Evolutionary conservation across 2,329 filamentous ascomycete genomes (phyloP), one percentile per base, ranked within the genome.

Genomic region (Lomentospora prolificans): DNA sequence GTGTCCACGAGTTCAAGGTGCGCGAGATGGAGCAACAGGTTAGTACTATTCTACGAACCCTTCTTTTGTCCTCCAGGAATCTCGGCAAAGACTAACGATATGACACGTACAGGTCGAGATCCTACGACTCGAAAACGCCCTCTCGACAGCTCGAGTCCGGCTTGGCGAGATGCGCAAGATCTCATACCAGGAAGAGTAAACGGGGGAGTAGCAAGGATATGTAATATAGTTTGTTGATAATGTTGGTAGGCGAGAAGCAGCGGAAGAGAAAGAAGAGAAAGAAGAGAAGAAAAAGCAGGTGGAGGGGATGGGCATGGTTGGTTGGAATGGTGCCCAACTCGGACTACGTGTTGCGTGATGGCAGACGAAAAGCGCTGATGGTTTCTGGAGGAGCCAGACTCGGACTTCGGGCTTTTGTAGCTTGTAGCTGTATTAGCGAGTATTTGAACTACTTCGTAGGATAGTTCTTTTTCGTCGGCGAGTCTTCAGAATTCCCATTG

Each of bases 21-120:
- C 82, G 87, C 64, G 91, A 99, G 75, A 99, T 99, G 94, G 94
- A 99, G 75, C 94, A 99, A 69, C 94, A 99, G 88, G 91, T 96
- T 78, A 66, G 70, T 51, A 44, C 8, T 56, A 48, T 22, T 12
- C 24, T 33, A 53, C 46, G 24, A n/a, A 39, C 36, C 6, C 51
- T 55, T 57, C 12, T 19, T 50, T n/a, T n/a, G n/a, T n/a, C n/a
- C n/a, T n/a, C n/a, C n/a, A n/a, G n/a, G n/a, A n/a, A n/a, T n/a
- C 51, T 51, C 14, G 28, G 24, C 1, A 28, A 7, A n/a, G 31
- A 46, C 12, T 17, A 24, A 33, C 50, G 33, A 44, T 30, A 30
- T 3, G 30, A 14, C 22, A 52, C 39, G 50, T 62, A 60, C 66
- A 90, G 53, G 94, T 99, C 67, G 91, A 99, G 72, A 99, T 99